Evolutionary conservation across 257 asterid species (phyloP).

Genomic region (Penstemon davidsonii): DNA sequence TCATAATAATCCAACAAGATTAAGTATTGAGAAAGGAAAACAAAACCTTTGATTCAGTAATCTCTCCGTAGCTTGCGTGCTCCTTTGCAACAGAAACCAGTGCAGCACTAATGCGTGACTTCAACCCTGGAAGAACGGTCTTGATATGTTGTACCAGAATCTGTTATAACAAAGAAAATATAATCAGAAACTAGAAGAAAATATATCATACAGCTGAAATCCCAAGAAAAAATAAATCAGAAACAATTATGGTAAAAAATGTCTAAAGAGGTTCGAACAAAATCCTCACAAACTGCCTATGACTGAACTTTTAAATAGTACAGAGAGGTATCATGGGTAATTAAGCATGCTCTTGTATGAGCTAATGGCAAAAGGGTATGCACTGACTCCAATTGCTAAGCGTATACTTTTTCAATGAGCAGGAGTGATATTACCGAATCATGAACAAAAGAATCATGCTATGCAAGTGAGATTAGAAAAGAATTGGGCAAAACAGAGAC

Average conservation of each 20-base stretch:
- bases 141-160: conserved; percentile 85
- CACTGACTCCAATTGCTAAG: conserved; percentile 2
- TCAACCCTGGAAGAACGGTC: conserved; percentile 85
- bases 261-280: conserved; percentile 11
- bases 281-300: neutral
- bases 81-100: conserved; percentile 89
- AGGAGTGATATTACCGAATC: too few species aligned
- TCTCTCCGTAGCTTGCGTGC: conserved; percentile 93
- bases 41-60: conserved; percentile 87
- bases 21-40: neutral
- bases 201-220: conserved; percentile 19
- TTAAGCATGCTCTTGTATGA: neutral
- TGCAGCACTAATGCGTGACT: conserved; percentile 70
- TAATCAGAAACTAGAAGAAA: neutral
- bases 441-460: conserved; percentile 14
- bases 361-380: neutral
- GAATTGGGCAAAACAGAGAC: neutral
- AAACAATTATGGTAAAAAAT: neutral
- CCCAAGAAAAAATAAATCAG: conserved; percentile 1
- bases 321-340: conserved; percentile 2
- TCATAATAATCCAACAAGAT: conserved; percentile 19
- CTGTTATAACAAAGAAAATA: conserved; percentile 37
- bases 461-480: neutral
- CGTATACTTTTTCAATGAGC: conserved; percentile 4
- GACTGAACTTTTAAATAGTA: conserved; percentile 11